phyloP scores from a whole-genome alignment of 257 asterid species.

The Cynanchum wilfordii region DNA sequence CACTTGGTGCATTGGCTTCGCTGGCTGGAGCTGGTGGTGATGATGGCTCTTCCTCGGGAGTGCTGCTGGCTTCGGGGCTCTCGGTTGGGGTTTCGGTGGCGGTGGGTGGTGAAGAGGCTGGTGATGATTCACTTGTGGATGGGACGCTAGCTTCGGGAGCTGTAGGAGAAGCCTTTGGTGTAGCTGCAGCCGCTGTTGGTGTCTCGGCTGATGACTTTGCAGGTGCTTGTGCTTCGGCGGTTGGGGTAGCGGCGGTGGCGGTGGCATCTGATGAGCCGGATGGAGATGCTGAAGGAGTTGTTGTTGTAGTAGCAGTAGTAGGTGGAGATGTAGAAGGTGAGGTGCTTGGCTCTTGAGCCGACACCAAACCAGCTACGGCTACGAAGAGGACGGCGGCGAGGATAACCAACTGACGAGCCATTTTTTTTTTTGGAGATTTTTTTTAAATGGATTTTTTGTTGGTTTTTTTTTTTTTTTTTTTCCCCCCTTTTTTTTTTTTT shows the following conservation, averaged over 20 bases:
- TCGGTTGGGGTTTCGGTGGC: constrained; percentile 6
- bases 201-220: constrained; percentile 11
- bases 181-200: constrained; percentile 30
- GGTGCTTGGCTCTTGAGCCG: constrained; percentile 44
- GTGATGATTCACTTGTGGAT: constrained; percentile 11
- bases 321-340: constrained; percentile 32
- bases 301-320: constrained; percentile 6
- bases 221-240: constrained; percentile 18
- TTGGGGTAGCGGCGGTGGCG: constrained; percentile 5
- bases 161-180: constrained; percentile 3
- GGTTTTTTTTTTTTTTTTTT: too few relatives aligned
- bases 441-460: background rate
- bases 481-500: background rate
- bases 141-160: constrained; percentile 13
- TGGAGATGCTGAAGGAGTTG: background rate
- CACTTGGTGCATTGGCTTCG: constrained; percentile 19
- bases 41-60: constrained; percentile 33
- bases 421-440: constrained; percentile 11
- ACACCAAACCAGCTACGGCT: constrained; percentile 40
- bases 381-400: constrained; percentile 42
- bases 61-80: constrained; percentile 18
- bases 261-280: background rate
- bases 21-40: constrained; percentile 42
- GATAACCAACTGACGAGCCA: constrained; percentile 53
- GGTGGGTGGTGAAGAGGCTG: background rate